Conservation (phyloP, 2,329 filamentous ascomycete genomes). For the Ascochyta rabiei region DNA sequence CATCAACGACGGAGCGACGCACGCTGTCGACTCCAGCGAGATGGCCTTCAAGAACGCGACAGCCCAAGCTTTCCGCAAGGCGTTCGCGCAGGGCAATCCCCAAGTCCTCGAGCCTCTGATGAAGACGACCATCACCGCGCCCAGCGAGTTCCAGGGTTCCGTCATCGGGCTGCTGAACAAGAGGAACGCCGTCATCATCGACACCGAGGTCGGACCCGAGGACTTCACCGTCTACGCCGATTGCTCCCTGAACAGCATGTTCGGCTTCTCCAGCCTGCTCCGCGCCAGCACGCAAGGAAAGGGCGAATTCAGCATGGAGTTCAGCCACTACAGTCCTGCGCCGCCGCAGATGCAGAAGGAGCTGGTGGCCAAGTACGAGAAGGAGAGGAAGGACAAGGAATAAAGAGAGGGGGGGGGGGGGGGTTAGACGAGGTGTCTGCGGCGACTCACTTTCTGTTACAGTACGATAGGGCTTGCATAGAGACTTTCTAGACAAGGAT, state of each 20-base stretch:
- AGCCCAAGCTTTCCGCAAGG: constrained; percentile 94
- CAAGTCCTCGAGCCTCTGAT: constrained; percentile 93
- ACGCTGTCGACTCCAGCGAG: constrained; percentile 97
- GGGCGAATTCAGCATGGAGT: constrained; percentile 99
- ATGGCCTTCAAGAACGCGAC: constrained; percentile 94
- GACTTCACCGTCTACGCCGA: constrained; percentile 93
- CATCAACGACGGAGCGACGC: constrained; percentile 93
- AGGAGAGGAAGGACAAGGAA: constrained; percentile 69
- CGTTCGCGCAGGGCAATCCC: constrained; percentile 80
- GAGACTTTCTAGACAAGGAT: constrained; percentile 22
- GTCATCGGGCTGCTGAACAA: constrained; percentile 96
- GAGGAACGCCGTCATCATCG: constrained; percentile 90
- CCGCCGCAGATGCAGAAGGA: constrained; percentile 87
- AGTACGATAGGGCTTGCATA: constrained; percentile 25
- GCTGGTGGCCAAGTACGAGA: constrained; percentile 70
- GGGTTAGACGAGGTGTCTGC: not conserved
- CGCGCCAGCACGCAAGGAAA: constrained; percentile 96
- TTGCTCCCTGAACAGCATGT: constrained; percentile 96
- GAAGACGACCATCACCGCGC: constrained; percentile 96
- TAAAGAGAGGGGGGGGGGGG: too few species aligned
- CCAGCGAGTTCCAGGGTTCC: constrained; percentile 96
- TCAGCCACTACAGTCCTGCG: constrained; percentile 90
- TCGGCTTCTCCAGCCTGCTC: constrained; percentile 91
- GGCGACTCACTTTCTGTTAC: constrained; percentile 2
- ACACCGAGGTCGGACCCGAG: constrained; percentile 91